Evolutionary conservation across 805 yeast genomes (phyloP).

Genomic region (Metschnikowia vanudenii): DNA sequence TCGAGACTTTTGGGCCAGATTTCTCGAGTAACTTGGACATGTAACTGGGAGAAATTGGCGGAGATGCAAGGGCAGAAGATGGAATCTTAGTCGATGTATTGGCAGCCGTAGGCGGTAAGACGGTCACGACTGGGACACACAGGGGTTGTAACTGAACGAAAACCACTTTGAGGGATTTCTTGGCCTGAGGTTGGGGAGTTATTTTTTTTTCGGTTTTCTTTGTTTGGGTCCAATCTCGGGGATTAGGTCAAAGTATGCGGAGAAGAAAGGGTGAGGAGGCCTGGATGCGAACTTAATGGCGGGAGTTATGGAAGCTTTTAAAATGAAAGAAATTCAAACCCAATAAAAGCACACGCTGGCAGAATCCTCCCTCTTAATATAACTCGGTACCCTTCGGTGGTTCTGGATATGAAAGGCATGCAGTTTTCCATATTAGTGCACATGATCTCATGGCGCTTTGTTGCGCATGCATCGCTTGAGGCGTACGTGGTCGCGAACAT

Average conservation of each 20-base stretch:
- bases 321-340: background rate
- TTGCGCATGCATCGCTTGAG: constrained; percentile 6
- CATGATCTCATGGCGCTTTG: constrained; percentile 5
- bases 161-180: no score
- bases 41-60: background rate
- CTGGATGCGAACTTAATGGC: background rate
- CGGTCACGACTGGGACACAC: no score
- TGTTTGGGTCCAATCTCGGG: no score
- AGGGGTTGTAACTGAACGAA: no score
- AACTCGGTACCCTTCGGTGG: background rate
- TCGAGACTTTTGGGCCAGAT: constrained; percentile 10
- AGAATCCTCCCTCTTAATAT: background rate
- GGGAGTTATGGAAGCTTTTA: background rate
- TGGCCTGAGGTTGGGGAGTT: no score
- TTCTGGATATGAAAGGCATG: constrained; percentile 1
- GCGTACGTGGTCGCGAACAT: background rate
- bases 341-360: background rate
- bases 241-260: no score
- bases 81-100: background rate
- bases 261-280: no score
- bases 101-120: no score
- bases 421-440: constrained; percentile 7
- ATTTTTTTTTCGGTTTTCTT: no score
- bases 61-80: background rate
- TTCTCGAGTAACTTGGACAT: background rate